Percentiles rank a stretch among this genome's conserved stretches.
phyloP scores from a whole-genome alignment of 169 alveolate species.

The Neospora caninum region DNA sequence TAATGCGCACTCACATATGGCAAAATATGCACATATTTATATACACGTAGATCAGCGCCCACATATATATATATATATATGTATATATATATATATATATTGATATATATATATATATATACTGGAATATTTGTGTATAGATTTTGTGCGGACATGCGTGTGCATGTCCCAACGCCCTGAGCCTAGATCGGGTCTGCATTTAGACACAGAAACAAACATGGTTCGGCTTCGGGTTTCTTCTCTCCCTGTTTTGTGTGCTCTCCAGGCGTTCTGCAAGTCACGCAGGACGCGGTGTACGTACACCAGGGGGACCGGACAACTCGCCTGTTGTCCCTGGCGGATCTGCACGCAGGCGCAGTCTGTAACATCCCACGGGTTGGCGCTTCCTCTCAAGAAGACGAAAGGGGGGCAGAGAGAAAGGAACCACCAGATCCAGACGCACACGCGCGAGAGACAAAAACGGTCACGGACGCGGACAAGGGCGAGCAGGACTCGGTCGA shows the following conservation, averaged over 20 bases:
- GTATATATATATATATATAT: background rate
- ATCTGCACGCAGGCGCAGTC: background rate
- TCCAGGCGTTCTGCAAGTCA: background rate
- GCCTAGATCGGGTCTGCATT: too few relatives aligned
- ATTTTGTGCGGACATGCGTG: background rate
- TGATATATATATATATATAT: background rate
- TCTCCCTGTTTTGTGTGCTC: background rate
- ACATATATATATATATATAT: background rate
- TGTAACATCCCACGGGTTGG: too few relatives aligned
- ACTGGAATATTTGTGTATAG: background rate
- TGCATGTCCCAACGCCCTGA: background rate
- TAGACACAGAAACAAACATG: too few relatives aligned
- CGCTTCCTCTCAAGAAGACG: background rate
- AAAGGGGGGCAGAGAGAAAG: background rate
- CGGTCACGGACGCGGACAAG: too few relatives aligned
- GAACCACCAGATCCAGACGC: background rate
- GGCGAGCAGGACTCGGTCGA: too few relatives aligned
- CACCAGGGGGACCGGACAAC: background rate
- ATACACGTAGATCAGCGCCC: background rate
- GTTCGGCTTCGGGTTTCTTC: background rate
- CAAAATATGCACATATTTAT: background rate
- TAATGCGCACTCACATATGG: background rate
- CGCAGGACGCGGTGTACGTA: conserved; percentile 8
- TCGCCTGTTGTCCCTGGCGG: background rate
- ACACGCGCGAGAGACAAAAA: too few relatives aligned